A percentile compares a stretch with the other conserved stretches of the same genome.
These are phyloP conservation scores for Macrotyloma uniflorum DNA, from an alignment of 306 rosid genomes.

Conservation along the genomic window DNA sequence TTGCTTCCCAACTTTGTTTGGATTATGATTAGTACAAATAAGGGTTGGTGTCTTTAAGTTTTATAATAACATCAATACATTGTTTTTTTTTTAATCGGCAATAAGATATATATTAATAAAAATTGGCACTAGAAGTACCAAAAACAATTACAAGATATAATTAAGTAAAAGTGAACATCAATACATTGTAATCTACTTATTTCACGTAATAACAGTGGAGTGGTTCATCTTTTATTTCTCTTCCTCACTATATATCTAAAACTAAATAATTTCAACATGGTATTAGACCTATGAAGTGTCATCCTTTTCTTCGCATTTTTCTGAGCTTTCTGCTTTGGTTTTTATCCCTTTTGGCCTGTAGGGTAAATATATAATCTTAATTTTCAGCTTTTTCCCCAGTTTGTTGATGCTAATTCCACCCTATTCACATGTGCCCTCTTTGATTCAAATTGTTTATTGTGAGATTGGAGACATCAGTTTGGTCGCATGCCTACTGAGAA, in stretches of 20 bases:
- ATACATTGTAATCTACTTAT: background rate
- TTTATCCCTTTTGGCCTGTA: too few species aligned
- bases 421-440: background rate
- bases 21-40: background rate
- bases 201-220: background rate
- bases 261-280: background rate
- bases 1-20: background rate
- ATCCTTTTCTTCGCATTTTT: background rate
- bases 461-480: background rate
- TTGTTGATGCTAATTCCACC: background rate
- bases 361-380: background rate
- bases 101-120: too few species aligned
- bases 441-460: background rate
- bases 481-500: background rate
- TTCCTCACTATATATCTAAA: background rate
- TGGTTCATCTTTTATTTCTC: background rate
- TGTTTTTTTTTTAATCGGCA: too few species aligned
- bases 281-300: background rate
- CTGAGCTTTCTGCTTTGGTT: background rate
- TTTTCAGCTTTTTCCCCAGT: background rate
- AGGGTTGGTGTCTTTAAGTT: background rate
- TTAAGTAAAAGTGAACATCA: too few species aligned
- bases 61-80: background rate
- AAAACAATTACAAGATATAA: too few species aligned
- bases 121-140: too few species aligned